Evolutionary conservation across 768 basidiomycete genomes (phyloP), one percentile per base, ranked within the genome.

Genomic region (Rubroboletus pulcherrimus): DNA sequence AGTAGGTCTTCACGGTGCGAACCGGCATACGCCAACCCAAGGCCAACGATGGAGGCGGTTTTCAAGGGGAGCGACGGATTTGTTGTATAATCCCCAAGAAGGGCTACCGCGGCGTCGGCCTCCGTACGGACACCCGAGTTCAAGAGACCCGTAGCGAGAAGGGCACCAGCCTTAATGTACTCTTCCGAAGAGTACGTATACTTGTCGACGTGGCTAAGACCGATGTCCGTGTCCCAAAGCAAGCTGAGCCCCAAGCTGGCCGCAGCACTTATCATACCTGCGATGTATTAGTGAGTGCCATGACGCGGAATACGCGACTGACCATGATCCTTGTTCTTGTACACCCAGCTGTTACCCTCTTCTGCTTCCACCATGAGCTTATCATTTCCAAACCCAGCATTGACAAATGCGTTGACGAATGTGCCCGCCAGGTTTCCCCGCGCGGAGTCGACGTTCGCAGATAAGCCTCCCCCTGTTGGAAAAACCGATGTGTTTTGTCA

Each of bases 311-410:
- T n/a, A 40, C 30, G 15, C 45, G 14, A 67, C 79, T 21, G 55
- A 87, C 95, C 97, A 59, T 97, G 93, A 51, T 98, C 96, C 75
- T 98, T 98, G 78, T 98, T 98, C 81, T 98, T 98, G 80, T 98
- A 99, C 55, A 99, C 93, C 94, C 94, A 99, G 64, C 93, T 95
- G 72, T 85, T 91, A 14, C 97, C 96, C 66, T 97, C 95, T 56
- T 93, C 91, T 1, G 94, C 96, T 67, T 87, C 89, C 6, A 95
- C 93, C 92, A 99, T 96, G 51, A 99, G 81, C 70, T 97, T 98
- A 71, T 99, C 97, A 69, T 99, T 99, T 24, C 93, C 94, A 66
- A 95, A 99, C 0, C 96, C 97, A 42, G 94, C 96, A 66, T 99
- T 99, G 50, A 98, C 96, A 57, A 98, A 99, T 1, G 94, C 97